Evolutionary conservation across 306 rosid genomes (phyloP).

Genomic region (Chamaecrista fasciculata): DNA sequence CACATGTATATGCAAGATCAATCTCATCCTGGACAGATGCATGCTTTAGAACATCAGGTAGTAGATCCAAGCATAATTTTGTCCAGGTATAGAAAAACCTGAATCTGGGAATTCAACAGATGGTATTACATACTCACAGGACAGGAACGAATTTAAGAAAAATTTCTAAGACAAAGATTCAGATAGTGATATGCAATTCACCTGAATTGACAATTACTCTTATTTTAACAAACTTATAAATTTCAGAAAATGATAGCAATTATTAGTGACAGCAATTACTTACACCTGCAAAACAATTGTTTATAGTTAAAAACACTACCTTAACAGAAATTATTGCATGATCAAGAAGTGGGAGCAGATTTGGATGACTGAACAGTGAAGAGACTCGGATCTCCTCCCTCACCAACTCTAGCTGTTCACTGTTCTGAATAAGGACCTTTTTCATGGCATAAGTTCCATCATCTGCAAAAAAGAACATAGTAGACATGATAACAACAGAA

Average conservation of each 20-base stretch:
- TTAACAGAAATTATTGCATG: slow-evolving; percentile 92
- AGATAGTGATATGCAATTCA: not conserved
- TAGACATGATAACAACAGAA: not conserved
- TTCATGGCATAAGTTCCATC: slow-evolving; percentile 97
- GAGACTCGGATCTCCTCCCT: slow-evolving; percentile 97
- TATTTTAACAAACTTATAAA: not conserved
- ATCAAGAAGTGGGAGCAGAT: slow-evolving; percentile 96
- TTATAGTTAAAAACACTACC: slow-evolving; percentile 44
- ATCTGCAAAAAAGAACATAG: slow-evolving; percentile 41
- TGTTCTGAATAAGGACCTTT: slow-evolving; percentile 88
- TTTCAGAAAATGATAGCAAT: not conserved
- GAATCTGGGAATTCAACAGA: not conserved
- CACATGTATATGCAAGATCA: not conserved
- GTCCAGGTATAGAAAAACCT: not conserved
- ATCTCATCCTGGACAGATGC: not conserved
- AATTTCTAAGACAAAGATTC: not conserved
- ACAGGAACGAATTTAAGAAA: not conserved
- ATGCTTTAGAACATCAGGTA: not conserved
- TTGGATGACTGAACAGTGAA: slow-evolving; percentile 84
- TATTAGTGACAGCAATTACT: slow-evolving; percentile 3
- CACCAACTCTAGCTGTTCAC: slow-evolving; percentile 87
- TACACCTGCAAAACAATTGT: slow-evolving; percentile 61
- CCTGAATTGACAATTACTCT: not conserved
- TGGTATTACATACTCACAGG: not conserved
- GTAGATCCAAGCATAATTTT: not conserved